Evolutionary conservation across 1,284 basidiomycete species (phyloP).

Genomic region (Moesziomyces globuligerus): DNA sequence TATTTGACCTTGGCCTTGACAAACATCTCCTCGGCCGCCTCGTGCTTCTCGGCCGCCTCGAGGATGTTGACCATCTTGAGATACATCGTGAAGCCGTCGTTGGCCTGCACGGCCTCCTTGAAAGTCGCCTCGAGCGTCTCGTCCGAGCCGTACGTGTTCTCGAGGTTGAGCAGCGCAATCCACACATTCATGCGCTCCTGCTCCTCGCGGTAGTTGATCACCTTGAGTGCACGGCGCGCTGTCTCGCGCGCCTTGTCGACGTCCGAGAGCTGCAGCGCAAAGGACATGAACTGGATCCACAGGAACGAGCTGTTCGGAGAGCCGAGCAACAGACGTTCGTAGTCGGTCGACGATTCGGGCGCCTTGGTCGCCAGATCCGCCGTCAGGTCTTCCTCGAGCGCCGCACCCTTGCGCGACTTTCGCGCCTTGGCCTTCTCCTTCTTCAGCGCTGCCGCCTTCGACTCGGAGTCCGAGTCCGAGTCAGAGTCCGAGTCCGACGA

Average conservation of each 20-base stretch:
- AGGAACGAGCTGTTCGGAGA: constrained; percentile 97
- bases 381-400: constrained; percentile 58
- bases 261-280: constrained; percentile 94
- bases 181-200: constrained; percentile 96
- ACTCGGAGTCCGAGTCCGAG: constrained; percentile 72
- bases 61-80: constrained; percentile 85
- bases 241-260: constrained; percentile 91
- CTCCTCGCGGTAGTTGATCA: constrained; percentile 94
- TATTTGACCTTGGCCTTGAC: constrained; percentile 80
- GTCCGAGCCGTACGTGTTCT: constrained; percentile 86
- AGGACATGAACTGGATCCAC: constrained; percentile 99
- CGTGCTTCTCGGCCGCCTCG: constrained; percentile 79
- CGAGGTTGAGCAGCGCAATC: constrained; percentile 94
- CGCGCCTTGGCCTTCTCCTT: constrained; percentile 26
- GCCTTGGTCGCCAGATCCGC: constrained; percentile 60
- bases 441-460: constrained; percentile 54
- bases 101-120: constrained; percentile 87
- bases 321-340: constrained; percentile 91
- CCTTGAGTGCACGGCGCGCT: constrained; percentile 83
- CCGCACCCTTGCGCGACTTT: constrained; percentile 23
- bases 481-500: constrained; percentile 26
- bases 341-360: constrained; percentile 91
- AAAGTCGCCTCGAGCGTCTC: constrained; percentile 81
- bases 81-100: constrained; percentile 91
- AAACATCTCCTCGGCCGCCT: constrained; percentile 56